Evolutionary conservation across 129 eudicot species (phyloP).

Genomic region (Flaveria trinervia): DNA sequence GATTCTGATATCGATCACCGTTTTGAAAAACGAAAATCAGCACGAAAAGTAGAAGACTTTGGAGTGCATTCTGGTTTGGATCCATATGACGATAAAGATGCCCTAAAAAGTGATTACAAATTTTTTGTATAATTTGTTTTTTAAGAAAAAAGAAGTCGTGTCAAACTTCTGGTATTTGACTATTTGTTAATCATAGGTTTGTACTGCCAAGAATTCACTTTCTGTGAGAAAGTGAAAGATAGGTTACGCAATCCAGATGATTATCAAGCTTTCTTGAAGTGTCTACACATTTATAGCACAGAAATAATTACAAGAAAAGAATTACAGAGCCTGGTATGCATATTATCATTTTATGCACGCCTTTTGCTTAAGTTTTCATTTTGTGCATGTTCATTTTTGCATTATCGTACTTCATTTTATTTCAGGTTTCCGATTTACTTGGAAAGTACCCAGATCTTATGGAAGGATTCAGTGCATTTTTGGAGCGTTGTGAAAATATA

Average conservation of each 20-base stretch:
- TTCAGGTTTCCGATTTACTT: slow-evolving; percentile 96
- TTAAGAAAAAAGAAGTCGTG: not conserved
- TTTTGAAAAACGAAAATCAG: slow-evolving; percentile 67
- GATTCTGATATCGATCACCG: slow-evolving; percentile 67
- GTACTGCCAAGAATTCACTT: slow-evolving; percentile 77
- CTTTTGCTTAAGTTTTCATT: not conserved
- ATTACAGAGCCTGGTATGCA: slow-evolving; percentile 81
- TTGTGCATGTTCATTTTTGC: not conserved
- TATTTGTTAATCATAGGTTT: slow-evolving; percentile 49
- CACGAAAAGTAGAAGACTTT: slow-evolving; percentile 75
- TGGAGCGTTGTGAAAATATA: slow-evolving; percentile 86
- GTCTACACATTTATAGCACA: slow-evolving; percentile 94
- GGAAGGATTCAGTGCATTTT: slow-evolving; percentile 90
- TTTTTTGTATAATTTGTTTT: not conserved
- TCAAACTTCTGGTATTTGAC: slow-evolving; percentile 15
- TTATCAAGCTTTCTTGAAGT: slow-evolving; percentile 96
- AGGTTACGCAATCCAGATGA: slow-evolving; percentile 75
- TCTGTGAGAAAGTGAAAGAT: slow-evolving; percentile 96
- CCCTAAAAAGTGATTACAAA: slow-evolving; percentile 68
- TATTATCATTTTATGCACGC: slow-evolving; percentile 1
- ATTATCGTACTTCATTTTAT: slow-evolving; percentile 7
- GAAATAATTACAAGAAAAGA: slow-evolving; percentile 93
- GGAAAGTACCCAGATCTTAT: slow-evolving; percentile 92
- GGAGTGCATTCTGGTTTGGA: slow-evolving; percentile 51
- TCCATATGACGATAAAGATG: slow-evolving; percentile 71